These are phyloP conservation scores for Rauvolfia tetraphylla DNA, from an alignment of 257 asterid genomes.

Conservation along the genomic window DNA sequence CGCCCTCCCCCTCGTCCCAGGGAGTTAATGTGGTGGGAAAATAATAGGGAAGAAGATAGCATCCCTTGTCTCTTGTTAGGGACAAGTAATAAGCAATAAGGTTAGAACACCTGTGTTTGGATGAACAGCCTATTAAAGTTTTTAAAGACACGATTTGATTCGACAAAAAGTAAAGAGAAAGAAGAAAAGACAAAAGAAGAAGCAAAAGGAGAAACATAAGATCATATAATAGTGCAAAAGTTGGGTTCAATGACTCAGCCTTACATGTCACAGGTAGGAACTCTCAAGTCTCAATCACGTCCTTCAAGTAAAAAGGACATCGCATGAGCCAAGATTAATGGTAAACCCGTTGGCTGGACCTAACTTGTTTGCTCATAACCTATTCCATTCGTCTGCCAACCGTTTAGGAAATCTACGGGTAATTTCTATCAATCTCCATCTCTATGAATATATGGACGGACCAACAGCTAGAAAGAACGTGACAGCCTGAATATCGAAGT, in stretches of 20 bases:
- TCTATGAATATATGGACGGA: background rate
- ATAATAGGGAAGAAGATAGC: background rate
- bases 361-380: background rate
- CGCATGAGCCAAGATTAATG: background rate
- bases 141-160: conserved; percentile 19
- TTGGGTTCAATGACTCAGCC: conserved; percentile 53
- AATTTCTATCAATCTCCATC: background rate
- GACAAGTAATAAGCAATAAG: background rate
- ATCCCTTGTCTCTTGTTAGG: background rate
- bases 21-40: background rate
- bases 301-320: conserved; percentile 19
- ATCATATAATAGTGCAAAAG: conserved; percentile 21
- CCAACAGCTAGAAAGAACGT: background rate
- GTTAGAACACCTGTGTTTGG: background rate
- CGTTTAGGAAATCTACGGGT: conserved; percentile 3
- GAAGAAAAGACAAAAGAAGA: conserved; percentile 12
- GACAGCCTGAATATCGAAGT: background rate
- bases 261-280: conserved; percentile 29
- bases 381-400: conserved; percentile 11
- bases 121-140: conserved; percentile 13
- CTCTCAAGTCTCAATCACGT: conserved; percentile 37
- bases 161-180: conserved; percentile 12
- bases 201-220: background rate
- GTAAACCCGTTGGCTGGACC: conserved; percentile 18
- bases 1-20: too few relatives aligned